phyloP scores from a whole-genome alignment of 2,329 filamentous ascomycete genomes.

The Amylocarpus encephaloides region DNA sequence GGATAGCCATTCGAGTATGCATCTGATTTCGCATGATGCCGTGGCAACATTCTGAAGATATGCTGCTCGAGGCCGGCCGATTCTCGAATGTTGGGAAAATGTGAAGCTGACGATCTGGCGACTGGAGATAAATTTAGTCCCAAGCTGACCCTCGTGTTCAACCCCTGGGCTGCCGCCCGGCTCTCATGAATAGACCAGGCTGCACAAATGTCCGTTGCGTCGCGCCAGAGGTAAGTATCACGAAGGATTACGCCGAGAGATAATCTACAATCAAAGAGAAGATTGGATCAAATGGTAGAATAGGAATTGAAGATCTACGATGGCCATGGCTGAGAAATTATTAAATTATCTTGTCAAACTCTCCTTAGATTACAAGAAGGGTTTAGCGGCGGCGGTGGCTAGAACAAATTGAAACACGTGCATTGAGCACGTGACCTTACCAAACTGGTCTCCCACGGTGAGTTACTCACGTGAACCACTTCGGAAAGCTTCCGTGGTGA shows the following conservation, averaged over 20 bases:
- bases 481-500: too few relatives aligned
- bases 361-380: too few relatives aligned
- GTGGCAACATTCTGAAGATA: slow-evolving; percentile 67
- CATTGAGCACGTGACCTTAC: neutral
- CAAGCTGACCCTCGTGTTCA: slow-evolving; percentile 22
- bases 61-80: slow-evolving; percentile 1
- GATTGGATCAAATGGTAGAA: neutral
- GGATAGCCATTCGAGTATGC: slow-evolving; percentile 77
- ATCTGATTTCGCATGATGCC: slow-evolving; percentile 62
- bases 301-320: slow-evolving; percentile 4
- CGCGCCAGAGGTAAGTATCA: neutral
- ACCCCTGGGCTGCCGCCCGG: slow-evolving; percentile 21
- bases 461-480: too few relatives aligned
- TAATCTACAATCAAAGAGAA: too few relatives aligned
- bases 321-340: neutral
- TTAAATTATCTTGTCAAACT: neutral
- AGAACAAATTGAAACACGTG: slow-evolving; percentile 14
- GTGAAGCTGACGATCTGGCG: slow-evolving; percentile 19
- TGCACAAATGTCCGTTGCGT: neutral
- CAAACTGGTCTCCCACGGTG: too few relatives aligned
- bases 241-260: neutral
- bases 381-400: neutral
- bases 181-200: slow-evolving; percentile 7
- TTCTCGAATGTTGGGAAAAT: slow-evolving; percentile 1
- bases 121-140: slow-evolving; percentile 8